Evolutionary conservation across 768 basidiomycete genomes (phyloP).

Genomic region (Mycena galericulata): DNA sequence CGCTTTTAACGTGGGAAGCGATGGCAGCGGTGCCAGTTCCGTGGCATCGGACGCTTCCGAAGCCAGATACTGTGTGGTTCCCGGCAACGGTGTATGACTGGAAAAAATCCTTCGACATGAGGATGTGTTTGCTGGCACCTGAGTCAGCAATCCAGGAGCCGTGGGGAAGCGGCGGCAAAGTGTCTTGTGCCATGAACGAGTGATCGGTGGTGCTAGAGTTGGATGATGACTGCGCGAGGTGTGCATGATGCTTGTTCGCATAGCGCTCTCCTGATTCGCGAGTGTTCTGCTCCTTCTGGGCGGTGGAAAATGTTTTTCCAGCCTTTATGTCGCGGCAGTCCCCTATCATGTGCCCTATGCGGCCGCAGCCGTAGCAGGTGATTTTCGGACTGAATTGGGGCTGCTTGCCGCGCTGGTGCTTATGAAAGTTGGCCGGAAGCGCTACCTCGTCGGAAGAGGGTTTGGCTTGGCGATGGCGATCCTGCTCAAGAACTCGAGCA

Average conservation of each 20-base stretch:
- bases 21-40: slow-evolving; percentile 9
- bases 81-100: neutral
- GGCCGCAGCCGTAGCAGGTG: slow-evolving; percentile 7
- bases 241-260: slow-evolving; percentile 2
- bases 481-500: slow-evolving; percentile 39
- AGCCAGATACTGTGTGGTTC: slow-evolving; percentile 5
- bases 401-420: neutral
- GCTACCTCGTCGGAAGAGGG: slow-evolving; percentile 14
- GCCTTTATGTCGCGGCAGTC: slow-evolving; percentile 5
- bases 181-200: slow-evolving; percentile 7
- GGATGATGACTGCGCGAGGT: slow-evolving; percentile 5
- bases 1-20: slow-evolving; percentile 8
- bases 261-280: slow-evolving; percentile 5
- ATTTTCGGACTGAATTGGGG: slow-evolving; percentile 2
- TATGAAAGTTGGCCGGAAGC: neutral
- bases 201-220: neutral
- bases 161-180: neutral
- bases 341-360: slow-evolving; percentile 4
- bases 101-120: neutral
- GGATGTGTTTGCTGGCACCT: slow-evolving; percentile 5
- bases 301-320: slow-evolving; percentile 12
- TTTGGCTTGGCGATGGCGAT: slow-evolving; percentile 24
- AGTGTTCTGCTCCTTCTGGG: slow-evolving; percentile 17
- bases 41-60: slow-evolving; percentile 12
- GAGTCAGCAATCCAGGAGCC: slow-evolving; percentile 17